Conservation (phyloP, 345 rosid genomes). For the Chamaenerion angustifolium region DNA sequence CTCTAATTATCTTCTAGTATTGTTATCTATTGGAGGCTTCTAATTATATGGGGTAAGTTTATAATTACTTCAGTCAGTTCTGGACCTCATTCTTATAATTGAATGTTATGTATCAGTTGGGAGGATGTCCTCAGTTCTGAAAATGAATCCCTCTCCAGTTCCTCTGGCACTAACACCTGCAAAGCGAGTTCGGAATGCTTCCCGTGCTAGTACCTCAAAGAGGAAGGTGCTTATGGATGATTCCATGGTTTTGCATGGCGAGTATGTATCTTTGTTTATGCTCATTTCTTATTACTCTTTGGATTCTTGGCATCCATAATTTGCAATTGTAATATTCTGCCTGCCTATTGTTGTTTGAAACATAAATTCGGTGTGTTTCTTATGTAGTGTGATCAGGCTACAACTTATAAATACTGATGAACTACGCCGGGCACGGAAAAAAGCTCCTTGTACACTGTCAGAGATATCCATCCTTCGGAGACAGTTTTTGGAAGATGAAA, state of each 20-base stretch:
- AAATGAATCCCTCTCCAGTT: constrained; percentile 65
- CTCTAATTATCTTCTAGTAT: constrained; percentile 1
- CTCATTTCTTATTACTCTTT: not conserved
- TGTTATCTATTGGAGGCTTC: not conserved
- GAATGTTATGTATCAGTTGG: constrained; percentile 39
- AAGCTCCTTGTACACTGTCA: constrained; percentile 90
- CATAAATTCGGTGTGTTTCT: no score
- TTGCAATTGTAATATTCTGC: not conserved
- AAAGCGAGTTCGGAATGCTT: constrained; percentile 49
- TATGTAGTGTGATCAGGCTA: constrained; percentile 67
- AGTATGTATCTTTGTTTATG: constrained; percentile 43
- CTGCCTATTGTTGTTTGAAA: constrained; percentile 6
- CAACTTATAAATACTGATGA: constrained; percentile 80
- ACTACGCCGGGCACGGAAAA: constrained; percentile 85
- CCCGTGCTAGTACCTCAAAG: constrained; percentile 49
- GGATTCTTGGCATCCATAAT: not conserved
- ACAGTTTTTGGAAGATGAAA: constrained; percentile 61
- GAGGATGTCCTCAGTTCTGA: constrained; percentile 61
- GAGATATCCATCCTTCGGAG: constrained; percentile 82
- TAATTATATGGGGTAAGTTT: no score
- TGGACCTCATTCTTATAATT: not conserved
- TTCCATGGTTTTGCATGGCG: constrained; percentile 91
- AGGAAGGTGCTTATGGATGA: constrained; percentile 96
- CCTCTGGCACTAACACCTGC: constrained; percentile 41
- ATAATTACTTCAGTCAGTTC: no score